These are phyloP conservation scores for Apiospora rasikravindrae DNA, from an alignment of 2,329 filamentous ascomycete species.

Conservation along the genomic window DNA sequence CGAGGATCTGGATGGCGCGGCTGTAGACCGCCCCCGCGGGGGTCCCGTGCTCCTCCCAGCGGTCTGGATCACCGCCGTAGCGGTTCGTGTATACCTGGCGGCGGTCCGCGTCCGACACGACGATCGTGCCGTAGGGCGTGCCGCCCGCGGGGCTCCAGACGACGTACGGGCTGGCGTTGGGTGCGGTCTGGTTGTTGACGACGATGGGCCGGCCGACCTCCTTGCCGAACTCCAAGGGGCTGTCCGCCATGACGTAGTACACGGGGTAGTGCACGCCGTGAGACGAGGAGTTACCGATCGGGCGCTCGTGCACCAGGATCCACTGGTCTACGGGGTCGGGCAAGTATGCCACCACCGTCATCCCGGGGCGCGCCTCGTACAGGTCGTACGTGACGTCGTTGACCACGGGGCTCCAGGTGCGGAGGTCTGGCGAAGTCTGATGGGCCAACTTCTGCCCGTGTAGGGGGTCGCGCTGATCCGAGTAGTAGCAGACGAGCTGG, in stretches of 20 bases:
- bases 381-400: conserved; percentile 65
- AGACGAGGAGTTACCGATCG: conserved; percentile 34
- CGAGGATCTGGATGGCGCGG: conserved; percentile 34
- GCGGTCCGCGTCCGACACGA: conserved; percentile 46
- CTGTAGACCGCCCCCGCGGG: conserved; percentile 35
- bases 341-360: conserved; percentile 66
- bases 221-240: conserved; percentile 44
- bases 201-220: conserved; percentile 40
- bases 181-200: conserved; percentile 37
- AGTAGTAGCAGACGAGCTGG: conserved; percentile 69
- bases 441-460: conserved; percentile 73
- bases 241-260: conserved; percentile 49
- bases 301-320: conserved; percentile 55
- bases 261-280: conserved; percentile 47
- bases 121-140: conserved; percentile 48
- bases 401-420: conserved; percentile 62
- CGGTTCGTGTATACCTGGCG: conserved; percentile 49
- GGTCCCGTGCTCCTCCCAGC: conserved; percentile 43
- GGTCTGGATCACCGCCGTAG: conserved; percentile 42
- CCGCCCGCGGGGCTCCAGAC: conserved; percentile 50
- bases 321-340: conserved; percentile 57
- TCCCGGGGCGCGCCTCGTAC: conserved; percentile 70
- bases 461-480: conserved; percentile 68
- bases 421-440: conserved; percentile 63
- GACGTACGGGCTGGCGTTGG: conserved; percentile 49